Evolutionary conservation across 331 rosid species (phyloP).

Genomic region (Quercus tomentella): DNA sequence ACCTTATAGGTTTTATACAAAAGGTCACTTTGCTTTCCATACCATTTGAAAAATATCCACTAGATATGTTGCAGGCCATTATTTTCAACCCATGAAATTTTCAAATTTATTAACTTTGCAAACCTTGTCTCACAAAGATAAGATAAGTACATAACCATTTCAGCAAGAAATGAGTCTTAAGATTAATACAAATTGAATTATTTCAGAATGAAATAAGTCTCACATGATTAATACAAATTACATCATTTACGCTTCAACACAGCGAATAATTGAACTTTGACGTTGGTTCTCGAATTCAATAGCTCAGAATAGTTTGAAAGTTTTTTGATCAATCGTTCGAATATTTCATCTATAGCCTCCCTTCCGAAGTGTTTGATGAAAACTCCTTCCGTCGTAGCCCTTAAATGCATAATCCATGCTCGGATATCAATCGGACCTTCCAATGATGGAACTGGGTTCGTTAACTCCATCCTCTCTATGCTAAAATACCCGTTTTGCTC

Average conservation of each 20-base stretch:
- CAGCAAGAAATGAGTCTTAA: not conserved
- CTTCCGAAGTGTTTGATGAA: conserved; percentile 38
- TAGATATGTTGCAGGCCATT: no score
- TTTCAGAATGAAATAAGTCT: not conserved
- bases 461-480: conserved; percentile 39
- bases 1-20: no score
- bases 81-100: no score
- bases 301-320: not conserved
- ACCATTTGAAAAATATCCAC: no score
- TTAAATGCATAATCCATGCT: conserved; percentile 22
- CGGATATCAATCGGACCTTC: conserved; percentile 14
- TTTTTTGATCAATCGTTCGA: conserved; percentile 21
- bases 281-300: conserved; percentile 21
- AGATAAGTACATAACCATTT: no score
- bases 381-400: conserved; percentile 47
- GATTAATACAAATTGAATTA: not conserved
- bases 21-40: no score
- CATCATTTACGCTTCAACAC: conserved; percentile 35
- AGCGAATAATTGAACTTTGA: conserved; percentile 30
- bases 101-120: no score
- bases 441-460: conserved; percentile 43
- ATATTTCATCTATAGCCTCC: conserved; percentile 28
- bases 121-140: no score
- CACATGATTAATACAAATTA: not conserved
- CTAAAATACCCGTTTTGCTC: conserved; percentile 37